A percentile compares a stretch with the other conserved stretches of the same genome.
Conservation (phyloP, 805 yeast species). For the Schizosaccharomyces octosporus region DNA sequence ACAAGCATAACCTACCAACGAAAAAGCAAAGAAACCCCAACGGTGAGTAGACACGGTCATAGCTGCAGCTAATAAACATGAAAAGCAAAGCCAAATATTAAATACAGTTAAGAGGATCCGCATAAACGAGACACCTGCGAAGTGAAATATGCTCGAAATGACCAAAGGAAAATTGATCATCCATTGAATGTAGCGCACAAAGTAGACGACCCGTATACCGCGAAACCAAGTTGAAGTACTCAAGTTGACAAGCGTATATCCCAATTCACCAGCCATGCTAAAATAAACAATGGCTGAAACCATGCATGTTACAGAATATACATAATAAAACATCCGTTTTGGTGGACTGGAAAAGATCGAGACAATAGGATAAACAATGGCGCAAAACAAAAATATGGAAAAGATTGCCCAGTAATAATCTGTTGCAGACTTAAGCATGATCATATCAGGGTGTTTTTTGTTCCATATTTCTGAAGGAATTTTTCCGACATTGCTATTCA, state of each 20-base stretch:
- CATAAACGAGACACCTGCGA: slow-evolving; percentile 10
- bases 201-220: slow-evolving; percentile 28
- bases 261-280: slow-evolving; percentile 34
- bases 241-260: slow-evolving; percentile 23
- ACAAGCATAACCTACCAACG: not conserved
- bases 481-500: too few species aligned
- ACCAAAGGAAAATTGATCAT: slow-evolving; percentile 29
- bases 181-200: slow-evolving; percentile 32
- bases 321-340: slow-evolving; percentile 10
- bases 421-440: not conserved
- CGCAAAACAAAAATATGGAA: not conserved
- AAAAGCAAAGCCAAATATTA: not conserved
- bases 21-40: not conserved
- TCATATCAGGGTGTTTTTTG: not conserved
- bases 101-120: not conserved
- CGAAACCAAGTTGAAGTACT: slow-evolving; percentile 27
- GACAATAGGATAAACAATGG: not conserved
- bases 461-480: not conserved
- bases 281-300: slow-evolving; percentile 25
- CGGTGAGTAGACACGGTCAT: not conserved
- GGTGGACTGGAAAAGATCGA: not conserved
- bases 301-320: slow-evolving; percentile 20
- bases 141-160: slow-evolving; percentile 16
- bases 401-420: not conserved
- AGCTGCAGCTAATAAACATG: not conserved